A percentile compares a stretch with the other conserved stretches of the same genome.
Evolutionary conservation across 371 early-diverging fungal species (phyloP).

Genomic region (Circinella umbellata): DNA sequence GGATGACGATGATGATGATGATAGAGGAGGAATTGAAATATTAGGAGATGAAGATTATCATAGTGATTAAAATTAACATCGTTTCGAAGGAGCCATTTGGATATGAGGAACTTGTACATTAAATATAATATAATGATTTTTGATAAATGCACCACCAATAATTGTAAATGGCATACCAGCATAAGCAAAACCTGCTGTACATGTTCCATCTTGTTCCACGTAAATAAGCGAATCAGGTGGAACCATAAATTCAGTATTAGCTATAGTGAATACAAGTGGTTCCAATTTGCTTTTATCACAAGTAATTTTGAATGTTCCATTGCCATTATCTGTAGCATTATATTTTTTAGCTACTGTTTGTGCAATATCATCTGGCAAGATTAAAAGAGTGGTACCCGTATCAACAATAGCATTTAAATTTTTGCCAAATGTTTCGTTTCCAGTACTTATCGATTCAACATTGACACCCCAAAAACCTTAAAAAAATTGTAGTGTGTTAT

Average conservation of each 20-base stretch:
- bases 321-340: slow-evolving; percentile 25
- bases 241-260: slow-evolving; percentile 24
- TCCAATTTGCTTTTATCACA: slow-evolving; percentile 31
- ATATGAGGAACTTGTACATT: slow-evolving; percentile 25
- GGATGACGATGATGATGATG: slow-evolving; percentile 3
- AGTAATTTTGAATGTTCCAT: slow-evolving; percentile 34
- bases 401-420: slow-evolving; percentile 31
- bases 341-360: slow-evolving; percentile 21
- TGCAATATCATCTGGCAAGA: slow-evolving; percentile 26
- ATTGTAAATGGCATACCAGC: slow-evolving; percentile 34
- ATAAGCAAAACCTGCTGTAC: slow-evolving; percentile 34
- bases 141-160: slow-evolving; percentile 51
- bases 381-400: slow-evolving; percentile 33
- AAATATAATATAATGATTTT: slow-evolving; percentile 48
- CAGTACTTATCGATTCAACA: neutral
- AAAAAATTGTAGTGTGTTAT: too few species aligned
- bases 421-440: slow-evolving; percentile 1
- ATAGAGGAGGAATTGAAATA: slow-evolving; percentile 33
- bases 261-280: slow-evolving; percentile 25
- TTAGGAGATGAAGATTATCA: slow-evolving; percentile 47
- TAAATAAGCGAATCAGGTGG: slow-evolving; percentile 32
- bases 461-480: slow-evolving; percentile 19
- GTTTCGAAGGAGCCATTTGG: slow-evolving; percentile 33
- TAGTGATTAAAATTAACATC: slow-evolving; percentile 18
- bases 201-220: slow-evolving; percentile 18